Evolutionary conservation across 306 rosid genomes (phyloP).

Genomic region (Carpinus fangiana): DNA sequence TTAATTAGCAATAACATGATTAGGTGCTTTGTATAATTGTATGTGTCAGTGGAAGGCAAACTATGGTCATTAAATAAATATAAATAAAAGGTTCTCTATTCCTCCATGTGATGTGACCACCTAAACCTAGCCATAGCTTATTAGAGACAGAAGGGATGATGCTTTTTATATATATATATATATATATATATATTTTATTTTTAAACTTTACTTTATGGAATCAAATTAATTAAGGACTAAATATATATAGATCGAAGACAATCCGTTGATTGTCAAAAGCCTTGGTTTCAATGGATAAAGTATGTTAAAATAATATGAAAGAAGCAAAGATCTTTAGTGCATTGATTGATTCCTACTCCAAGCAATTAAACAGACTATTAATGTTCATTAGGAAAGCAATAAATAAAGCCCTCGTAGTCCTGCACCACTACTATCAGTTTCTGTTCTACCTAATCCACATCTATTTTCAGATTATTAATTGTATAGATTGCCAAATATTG

Average conservation of each 20-base stretch:
- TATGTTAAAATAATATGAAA: background rate
- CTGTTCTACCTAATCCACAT: no score
- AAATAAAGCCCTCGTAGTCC: no score
- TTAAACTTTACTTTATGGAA: background rate
- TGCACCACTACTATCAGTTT: no score
- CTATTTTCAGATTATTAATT: no score
- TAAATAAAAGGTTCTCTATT: no score
- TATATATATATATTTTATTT: no score
- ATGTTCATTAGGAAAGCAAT: no score
- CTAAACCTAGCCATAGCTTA: background rate
- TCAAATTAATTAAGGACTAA: background rate
- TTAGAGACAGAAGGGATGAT: background rate
- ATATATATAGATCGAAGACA: background rate
- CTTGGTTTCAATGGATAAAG: background rate
- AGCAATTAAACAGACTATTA: no score
- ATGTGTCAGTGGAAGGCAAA: background rate
- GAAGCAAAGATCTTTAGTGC: background rate
- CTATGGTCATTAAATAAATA: no score
- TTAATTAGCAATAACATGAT: conserved; percentile 1
- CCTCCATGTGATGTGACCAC: conserved; percentile 1
- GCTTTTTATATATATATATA: no score
- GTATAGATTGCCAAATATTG: no score
- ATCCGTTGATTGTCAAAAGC: background rate
- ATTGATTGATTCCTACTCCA: no score
- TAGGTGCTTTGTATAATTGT: background rate